Evolutionary conservation across 2,329 filamentous ascomycete species (phyloP), one percentile per base, ranked within the genome.

Genomic region (Aspergillus brunneoviolaceus): DNA sequence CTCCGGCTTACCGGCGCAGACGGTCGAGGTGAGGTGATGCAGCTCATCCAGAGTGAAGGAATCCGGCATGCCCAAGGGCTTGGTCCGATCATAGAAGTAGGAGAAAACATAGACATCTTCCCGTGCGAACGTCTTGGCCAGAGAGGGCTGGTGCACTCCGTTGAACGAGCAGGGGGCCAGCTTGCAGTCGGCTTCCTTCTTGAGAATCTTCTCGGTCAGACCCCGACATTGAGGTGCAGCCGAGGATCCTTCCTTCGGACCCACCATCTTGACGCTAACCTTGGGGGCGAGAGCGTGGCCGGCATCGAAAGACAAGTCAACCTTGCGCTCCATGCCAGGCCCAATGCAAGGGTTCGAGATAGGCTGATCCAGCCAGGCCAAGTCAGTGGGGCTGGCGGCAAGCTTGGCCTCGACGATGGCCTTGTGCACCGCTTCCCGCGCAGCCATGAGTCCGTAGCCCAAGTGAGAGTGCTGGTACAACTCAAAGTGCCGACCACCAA

Each of bases 381-480:
- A 78, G 65, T 87, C 84, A 25, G 76, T 77, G 61, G 88, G 85
- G 67, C 84, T 82, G 62, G 87, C 79, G 45, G 84, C 83, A 74
- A 89, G 82, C 70, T 92, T 83, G 59, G 90, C 87, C 63, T 92
- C 84, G 52, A 97, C 78, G 57, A 99, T 82, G 35, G 84, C 81
- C 67, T 85, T 84, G 80, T 97, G 92, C 56, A 99, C 87, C 63
- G 93, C 85, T 60, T 96, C 89, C 67, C 95, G 91, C 47, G 95
- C 96, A 65, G 91, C 88, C 93, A 98, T 99, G 60, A 99, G 84
- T 65, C 95, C 95, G 74, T 96, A 99, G 65, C 94, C 94, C 60
- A 99, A 86, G 78, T 99, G 96, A 12, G 94, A 98, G 81, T 99
- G 94, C 78, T 99, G 95, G 81, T 99, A 99, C 45, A 99, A 86